Base-by-base conservation (phyloP, 2,329 filamentous ascomycete genomes). In the Diaporthe sp. region DNA sequence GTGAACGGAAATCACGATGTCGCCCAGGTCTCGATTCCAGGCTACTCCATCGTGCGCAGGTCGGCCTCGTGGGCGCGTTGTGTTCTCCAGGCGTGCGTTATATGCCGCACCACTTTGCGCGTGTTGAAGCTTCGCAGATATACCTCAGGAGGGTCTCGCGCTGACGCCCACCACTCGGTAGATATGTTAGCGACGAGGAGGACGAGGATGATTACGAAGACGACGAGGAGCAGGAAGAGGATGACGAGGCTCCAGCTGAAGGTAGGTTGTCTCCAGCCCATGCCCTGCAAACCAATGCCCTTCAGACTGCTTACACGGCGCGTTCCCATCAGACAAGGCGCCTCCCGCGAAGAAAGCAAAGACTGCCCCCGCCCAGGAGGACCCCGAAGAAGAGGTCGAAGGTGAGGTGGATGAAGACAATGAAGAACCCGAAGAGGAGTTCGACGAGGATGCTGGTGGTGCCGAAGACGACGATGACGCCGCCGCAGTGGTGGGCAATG, bases 321-420 rank as follows among this genome's bases (percentile, higher is more conserved):
- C 15, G 39, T 51, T 28, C 46, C 15, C 19, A 39, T 13, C 77
- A 86, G 83, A 82, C 72, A 81, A 84, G 76, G 84, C 84, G 72
- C 87, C 86, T 67, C 88, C 88, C 51, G 85, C 85, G 74, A 89
- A 89, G 84, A 89, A 88, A 83, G 85, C 84, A 79, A 89, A 88
- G 86, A 88, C 86, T 37, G 82, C 79, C 74, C 79, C 82, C 31
- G 81, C 81, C 37, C 78, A 74, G 28, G 72, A 78, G 49, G 79
- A 81, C 42, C 79, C 77, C 17, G 78, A 77, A 22, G 77, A 78
- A 9, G 78, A 77, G 19, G 78, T 75, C 74, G 6, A 79, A 79
- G 12, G 25, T 25, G 53, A 55, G 8, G 77, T 70, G 3, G 77
- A 59, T 3, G 79, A 78, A 4, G 76, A 72, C 22, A 78, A 78